phyloP scores from a whole-genome alignment of 73 alveolate species.

The Blepharisma japonicum region DNA sequence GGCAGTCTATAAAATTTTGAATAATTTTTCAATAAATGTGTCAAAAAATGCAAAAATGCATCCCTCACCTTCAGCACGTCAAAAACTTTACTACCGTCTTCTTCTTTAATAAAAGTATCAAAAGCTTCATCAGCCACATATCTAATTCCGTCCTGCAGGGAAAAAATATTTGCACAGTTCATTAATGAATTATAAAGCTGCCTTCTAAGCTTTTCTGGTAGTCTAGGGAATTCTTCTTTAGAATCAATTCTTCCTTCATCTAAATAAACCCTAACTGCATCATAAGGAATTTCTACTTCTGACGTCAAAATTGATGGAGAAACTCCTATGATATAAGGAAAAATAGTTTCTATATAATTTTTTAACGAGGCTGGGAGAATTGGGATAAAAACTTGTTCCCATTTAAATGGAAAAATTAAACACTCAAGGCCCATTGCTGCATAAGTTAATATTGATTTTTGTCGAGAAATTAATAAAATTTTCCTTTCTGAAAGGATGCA shows the following conservation, averaged over 20 bases:
- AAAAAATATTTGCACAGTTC: slow-evolving; percentile 25
- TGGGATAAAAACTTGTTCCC: slow-evolving; percentile 57
- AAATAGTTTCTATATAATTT: slow-evolving; percentile 52
- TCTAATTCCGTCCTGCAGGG: slow-evolving; percentile 22
- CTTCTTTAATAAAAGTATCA: background rate
- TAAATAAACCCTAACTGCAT: slow-evolving; percentile 46
- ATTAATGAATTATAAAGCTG: slow-evolving; percentile 30
- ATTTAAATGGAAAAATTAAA: slow-evolving; percentile 54
- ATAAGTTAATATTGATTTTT: slow-evolving; percentile 54
- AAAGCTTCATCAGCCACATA: slow-evolving; percentile 45
- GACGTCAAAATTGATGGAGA: slow-evolving; percentile 31
- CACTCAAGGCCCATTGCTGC: slow-evolving; percentile 43
- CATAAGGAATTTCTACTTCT: slow-evolving; percentile 23
- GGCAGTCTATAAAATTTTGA: slow-evolving; percentile 52
- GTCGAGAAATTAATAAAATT: slow-evolving; percentile 48
- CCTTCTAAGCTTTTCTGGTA: slow-evolving; percentile 48
- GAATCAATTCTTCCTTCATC: slow-evolving; percentile 41
- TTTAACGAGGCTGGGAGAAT: slow-evolving; percentile 51
- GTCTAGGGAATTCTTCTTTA: slow-evolving; percentile 48
- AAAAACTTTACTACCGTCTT: slow-evolving; percentile 11
- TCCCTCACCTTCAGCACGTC: slow-evolving; percentile 57
- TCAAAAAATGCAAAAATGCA: slow-evolving; percentile 55
- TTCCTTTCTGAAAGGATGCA: slow-evolving; percentile 51
- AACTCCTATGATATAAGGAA: slow-evolving; percentile 54
- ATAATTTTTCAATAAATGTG: slow-evolving; percentile 48